These are phyloP conservation scores for Piper longum DNA, from an alignment of 164 flowering plant species.

Conservation along the genomic window DNA sequence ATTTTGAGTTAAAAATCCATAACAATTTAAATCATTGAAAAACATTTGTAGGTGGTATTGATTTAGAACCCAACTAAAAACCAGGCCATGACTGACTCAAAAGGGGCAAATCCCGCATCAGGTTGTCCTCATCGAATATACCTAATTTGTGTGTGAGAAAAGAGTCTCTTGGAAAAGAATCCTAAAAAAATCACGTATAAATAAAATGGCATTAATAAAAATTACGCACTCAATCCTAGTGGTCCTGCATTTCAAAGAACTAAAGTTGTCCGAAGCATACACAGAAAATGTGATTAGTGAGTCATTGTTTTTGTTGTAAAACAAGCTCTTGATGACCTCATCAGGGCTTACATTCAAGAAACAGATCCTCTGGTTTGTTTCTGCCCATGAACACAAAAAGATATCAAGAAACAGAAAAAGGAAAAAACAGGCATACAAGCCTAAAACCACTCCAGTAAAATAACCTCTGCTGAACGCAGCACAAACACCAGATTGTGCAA, in stretches of 20 bases:
- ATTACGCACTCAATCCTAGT: conserved; percentile 61
- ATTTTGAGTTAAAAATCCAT: too few species aligned
- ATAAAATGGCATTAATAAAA: not conserved
- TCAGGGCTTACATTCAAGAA: too few species aligned
- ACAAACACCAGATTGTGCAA: conserved; percentile 96
- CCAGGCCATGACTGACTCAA: conserved; percentile 26
- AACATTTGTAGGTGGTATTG: too few species aligned
- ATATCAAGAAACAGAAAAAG: too few species aligned
- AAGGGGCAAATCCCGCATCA: conserved; percentile 18
- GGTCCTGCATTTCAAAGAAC: conserved; percentile 82
- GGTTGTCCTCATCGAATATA: conserved; percentile 8
- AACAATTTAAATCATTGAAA: too few species aligned
- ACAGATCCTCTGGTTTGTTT: too few species aligned
- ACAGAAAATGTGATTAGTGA: too few species aligned
- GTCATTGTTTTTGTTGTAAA: too few species aligned
- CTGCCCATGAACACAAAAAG: too few species aligned
- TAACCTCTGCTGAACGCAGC: conserved; percentile 97
- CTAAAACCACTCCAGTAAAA: not conserved
- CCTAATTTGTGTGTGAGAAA: not conserved
- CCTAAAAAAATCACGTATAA: not conserved
- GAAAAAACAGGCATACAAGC: too few species aligned
- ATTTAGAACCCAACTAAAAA: too few species aligned
- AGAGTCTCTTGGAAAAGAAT: not conserved
- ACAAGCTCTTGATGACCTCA: too few species aligned
- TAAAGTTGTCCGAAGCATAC: conserved; percentile 69